Base-by-base conservation (phyloP, 441 rosid species). In the Francoa sonchifolia region DNA sequence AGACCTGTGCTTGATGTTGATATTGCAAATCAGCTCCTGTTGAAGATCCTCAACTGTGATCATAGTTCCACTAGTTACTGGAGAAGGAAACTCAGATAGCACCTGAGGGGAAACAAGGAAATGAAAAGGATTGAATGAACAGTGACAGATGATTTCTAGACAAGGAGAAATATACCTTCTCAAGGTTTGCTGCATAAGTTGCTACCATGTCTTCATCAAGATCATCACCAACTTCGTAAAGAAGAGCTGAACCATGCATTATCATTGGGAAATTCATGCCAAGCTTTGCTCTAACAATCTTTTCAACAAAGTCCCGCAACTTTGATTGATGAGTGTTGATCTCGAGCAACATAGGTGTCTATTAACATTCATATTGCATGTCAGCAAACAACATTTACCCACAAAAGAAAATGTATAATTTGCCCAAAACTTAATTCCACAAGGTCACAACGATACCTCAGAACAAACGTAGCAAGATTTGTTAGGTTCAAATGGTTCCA, bases 201-300 rank as follows among this genome's bases (percentile, higher is more conserved):
- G 80, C 74, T 19, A 72, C 68, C 99, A 71, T 69, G 34, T 58
- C 76, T 39, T 53, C 72, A 29, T 86, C 99, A 63, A 90, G 96
- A 66, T 83, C 99, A 66, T 90, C 99, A 31, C 99, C 99, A 50
- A 76, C 77, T 72, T 90, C 99, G 58, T 76, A 90, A 46, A 90
- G 85, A 66, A 90, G 92, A 11, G 76, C 60, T 21, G 76, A 18
- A 9, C 96, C 99, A 6, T 60, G 74, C 94, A 86, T 83, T 29
- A 90, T 71, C 33, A 86, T 33, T 2, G 99, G 99, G 37, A 68
- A 73, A 65, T 69, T 81, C 96, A 90, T 90, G 47, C 95, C 93
- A 25, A 86, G 93, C 71, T 80, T 86, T 42, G 94, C 85, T 74
- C 67, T 80, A 28, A 90, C 95, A 46, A 90, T 82, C 68, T 61